phyloP scores from a whole-genome alignment of 2,329 filamentous ascomycete genomes.

The Nemania sp. region DNA sequence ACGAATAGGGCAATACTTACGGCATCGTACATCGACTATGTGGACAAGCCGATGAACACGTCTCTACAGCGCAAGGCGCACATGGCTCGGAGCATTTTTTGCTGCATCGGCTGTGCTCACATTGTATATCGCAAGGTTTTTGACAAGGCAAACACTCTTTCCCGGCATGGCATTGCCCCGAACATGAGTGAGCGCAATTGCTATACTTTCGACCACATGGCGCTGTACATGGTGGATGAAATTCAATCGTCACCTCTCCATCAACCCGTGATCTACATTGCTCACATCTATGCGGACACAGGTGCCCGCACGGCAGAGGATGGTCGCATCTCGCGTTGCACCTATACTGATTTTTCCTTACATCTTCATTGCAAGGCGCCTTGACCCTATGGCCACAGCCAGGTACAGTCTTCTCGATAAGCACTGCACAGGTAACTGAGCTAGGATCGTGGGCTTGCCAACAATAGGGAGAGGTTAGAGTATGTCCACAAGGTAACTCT shows the following conservation, averaged over 20 bases:
- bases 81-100: conserved; percentile 62
- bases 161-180: conserved; percentile 45
- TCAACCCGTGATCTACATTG: conserved; percentile 5
- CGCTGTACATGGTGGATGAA: conserved; percentile 2
- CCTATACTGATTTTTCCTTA: not conserved
- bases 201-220: conserved; percentile 54
- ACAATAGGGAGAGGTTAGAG: conserved; percentile 31
- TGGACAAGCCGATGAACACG: conserved; percentile 59
- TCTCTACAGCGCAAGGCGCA: conserved; percentile 65
- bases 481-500: conserved; percentile 59
- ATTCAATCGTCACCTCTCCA: conserved; percentile 11
- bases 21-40: conserved; percentile 56
- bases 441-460: conserved; percentile 18
- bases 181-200: conserved; percentile 16
- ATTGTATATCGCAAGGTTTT: conserved; percentile 20
- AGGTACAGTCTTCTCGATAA: conserved; percentile 17
- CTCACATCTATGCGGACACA: conserved; percentile 4
- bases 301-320: conserved; percentile 12
- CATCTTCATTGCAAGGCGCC: conserved; percentile 16
- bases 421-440: not conserved
- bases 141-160: conserved; percentile 67
- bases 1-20: conserved; percentile 22
- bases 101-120: conserved; percentile 18
- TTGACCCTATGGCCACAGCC: conserved; percentile 23
- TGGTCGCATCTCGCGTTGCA: conserved; percentile 6